Base-by-base conservation (phyloP, 768 basidiomycete species). In the Boletus tomentosulus region DNA sequence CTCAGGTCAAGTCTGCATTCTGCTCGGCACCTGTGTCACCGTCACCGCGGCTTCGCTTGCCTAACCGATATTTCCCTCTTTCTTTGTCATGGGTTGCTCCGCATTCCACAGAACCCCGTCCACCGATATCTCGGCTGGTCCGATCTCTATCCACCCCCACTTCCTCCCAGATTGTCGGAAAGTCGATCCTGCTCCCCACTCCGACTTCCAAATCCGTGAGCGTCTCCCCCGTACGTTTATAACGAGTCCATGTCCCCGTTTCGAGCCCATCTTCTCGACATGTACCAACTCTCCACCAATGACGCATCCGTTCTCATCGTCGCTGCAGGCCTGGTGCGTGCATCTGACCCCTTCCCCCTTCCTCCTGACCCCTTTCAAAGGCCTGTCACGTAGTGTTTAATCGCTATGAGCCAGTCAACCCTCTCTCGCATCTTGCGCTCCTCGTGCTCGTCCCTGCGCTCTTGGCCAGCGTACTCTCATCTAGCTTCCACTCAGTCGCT, bases 31-130 rank as follows among this genome's bases (percentile, higher is more conserved):
- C 57, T 57, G 64, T 57, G 50, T 37, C 70, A 56, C 68, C 70
- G 70, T 70, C 65, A 72, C 69, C 69, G 70, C 63, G 70, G 70
- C 60, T 60, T 72, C 67, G 65, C 66, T 70, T 64, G 65, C 63
- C 61, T 68, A 69, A 54, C 69, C 67, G 69, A 69, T 67, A 51
- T 62, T 69, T 68, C 46, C 64, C 62, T 57, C 46, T 61, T 67
- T 57, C 60, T 71, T 65, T 62, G 66, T 69, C 61, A 69, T 62
- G 59, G 50, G 58, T 48, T 48, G 37, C 60, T 66, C 66, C 60
- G 54, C 59, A 65, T 53, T 67, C 60, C 55, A 62, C 58, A 55
- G 53, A 66, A 62, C 60, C 52, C 57, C 62, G 55, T 56, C 19
- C 48, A 49, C 62, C 43, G 56, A 62, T 57, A 37, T 50, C 56